Conservation (phyloP, 805 yeast species). For the Candida silvatica region DNA sequence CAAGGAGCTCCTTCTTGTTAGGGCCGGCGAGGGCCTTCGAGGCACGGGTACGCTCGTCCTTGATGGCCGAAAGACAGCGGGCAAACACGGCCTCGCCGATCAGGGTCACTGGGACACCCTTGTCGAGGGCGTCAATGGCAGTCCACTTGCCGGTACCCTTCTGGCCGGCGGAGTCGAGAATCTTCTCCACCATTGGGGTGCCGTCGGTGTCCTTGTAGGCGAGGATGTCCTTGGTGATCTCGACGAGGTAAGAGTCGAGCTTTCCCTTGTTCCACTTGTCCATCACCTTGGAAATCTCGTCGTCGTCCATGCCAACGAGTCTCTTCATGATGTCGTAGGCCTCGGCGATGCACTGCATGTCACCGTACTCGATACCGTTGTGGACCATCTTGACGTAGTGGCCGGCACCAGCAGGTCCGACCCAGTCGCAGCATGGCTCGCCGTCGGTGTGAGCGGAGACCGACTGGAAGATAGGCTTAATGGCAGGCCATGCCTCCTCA, state of each 20-base stretch:
- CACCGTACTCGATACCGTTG: constrained; percentile 99
- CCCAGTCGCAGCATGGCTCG: constrained; percentile 99
- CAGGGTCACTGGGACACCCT: constrained; percentile 97
- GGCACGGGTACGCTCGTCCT: constrained; percentile 85
- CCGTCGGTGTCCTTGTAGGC: constrained; percentile 86
- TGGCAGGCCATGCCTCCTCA: constrained; percentile 97
- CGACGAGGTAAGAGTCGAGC: constrained; percentile 92
- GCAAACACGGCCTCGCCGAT: constrained; percentile 98
- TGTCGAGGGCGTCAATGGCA: constrained; percentile 93
- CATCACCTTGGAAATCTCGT: constrained; percentile 91
- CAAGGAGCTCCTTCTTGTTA: constrained; percentile 47
- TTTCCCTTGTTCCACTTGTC: constrained; percentile 95
- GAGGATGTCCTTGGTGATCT: constrained; percentile 93
- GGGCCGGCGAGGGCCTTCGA: constrained; percentile 78
- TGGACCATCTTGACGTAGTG: constrained; percentile 99
- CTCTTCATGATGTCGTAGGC: constrained; percentile 95
- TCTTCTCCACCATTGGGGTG: constrained; percentile 91
- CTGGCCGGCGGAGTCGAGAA: constrained; percentile 95
- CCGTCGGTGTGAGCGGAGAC: constrained; percentile 95
- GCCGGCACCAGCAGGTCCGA: constrained; percentile 98
- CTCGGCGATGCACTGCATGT: constrained; percentile 98
- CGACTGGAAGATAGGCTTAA: constrained; percentile 92
- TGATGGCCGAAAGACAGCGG: constrained; percentile 90
- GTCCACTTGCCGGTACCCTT: constrained; percentile 99
- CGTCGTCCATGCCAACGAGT: constrained; percentile 81